Conservation (phyloP, 306 rosid species). For the Ormosia emarginata region DNA sequence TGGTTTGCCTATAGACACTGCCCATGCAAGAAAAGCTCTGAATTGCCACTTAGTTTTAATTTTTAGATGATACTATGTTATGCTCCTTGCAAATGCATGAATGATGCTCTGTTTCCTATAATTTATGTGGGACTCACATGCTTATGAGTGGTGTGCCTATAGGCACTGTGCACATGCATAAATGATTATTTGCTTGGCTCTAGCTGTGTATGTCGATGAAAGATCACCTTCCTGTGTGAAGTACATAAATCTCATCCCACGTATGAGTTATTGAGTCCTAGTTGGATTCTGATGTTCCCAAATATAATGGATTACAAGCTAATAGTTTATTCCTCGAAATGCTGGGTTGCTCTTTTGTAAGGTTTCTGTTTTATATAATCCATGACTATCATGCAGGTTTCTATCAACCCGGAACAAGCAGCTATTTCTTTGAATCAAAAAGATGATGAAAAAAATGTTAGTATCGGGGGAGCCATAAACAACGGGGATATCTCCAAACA, state of each 20-base stretch:
- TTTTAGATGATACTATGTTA: background rate
- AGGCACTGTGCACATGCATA: background rate
- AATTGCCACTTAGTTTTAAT: background rate
- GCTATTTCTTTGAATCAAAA: constrained; percentile 36
- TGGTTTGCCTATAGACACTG: background rate
- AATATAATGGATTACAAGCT: background rate
- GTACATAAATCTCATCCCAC: background rate
- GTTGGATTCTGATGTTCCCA: background rate
- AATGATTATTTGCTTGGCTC: constrained; percentile 9
- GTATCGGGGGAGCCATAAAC: no score
- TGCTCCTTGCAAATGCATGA: background rate
- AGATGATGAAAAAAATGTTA: constrained; percentile 27
- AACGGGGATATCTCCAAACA: no score
- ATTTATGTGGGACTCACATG: background rate
- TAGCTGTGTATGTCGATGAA: background rate
- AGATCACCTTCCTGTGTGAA: background rate
- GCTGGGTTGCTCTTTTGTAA: background rate
- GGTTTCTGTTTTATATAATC: background rate
- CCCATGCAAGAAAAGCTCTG: background rate
- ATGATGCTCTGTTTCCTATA: background rate
- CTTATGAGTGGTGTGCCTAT: background rate
- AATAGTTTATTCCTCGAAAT: background rate
- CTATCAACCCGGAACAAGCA: constrained; percentile 42
- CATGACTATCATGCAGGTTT: constrained; percentile 44
- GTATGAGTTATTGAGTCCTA: background rate